A percentile compares a stretch with the other conserved stretches of the same genome.
phyloP scores from a whole-genome alignment of 352 stramenopile species.

The Phytopythium kandeliae region DNA sequence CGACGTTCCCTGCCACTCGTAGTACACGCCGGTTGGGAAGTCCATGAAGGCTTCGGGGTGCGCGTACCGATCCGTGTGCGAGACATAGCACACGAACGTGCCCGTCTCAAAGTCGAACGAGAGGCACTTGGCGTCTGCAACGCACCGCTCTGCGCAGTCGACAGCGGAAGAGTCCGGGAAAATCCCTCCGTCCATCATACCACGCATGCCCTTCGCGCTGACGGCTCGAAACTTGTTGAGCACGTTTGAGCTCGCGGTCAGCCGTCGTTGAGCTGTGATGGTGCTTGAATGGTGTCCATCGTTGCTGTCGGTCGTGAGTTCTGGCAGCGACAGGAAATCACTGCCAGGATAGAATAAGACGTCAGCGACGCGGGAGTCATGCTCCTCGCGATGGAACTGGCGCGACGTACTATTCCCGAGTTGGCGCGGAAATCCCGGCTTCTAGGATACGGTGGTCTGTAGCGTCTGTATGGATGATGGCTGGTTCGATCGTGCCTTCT shows the following conservation, averaged over 20 bases:
- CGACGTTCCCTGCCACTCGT: slow-evolving; percentile 67
- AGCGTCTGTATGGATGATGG: not conserved
- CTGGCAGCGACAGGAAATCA: not conserved
- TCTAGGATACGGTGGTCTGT: not conserved
- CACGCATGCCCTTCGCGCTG: slow-evolving; percentile 38
- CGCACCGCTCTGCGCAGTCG: slow-evolving; percentile 39
- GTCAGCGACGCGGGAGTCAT: not conserved
- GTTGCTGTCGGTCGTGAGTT: not conserved
- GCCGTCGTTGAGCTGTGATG: not conserved
- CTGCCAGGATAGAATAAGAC: not conserved
- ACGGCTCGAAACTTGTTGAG: slow-evolving; percentile 29
- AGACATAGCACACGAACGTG: slow-evolving; percentile 62
- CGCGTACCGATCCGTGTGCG: slow-evolving; percentile 59
- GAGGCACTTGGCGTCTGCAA: slow-evolving; percentile 43
- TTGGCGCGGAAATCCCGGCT: not conserved
- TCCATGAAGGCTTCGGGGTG: slow-evolving; percentile 59
- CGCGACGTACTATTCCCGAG: not conserved
- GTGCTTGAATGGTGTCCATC: no score
- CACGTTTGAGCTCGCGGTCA: not conserved
- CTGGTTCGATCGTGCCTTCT: no score
- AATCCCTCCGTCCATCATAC: slow-evolving; percentile 49
- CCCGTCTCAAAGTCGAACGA: slow-evolving; percentile 70
- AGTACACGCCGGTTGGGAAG: slow-evolving; percentile 66
- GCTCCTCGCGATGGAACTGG: not conserved
- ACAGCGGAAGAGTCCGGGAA: slow-evolving; percentile 26